Evolutionary conservation across 768 basidiomycete species (phyloP), one percentile per base, ranked within the genome.

Genomic region (Candolleomyces eurysporus): DNA sequence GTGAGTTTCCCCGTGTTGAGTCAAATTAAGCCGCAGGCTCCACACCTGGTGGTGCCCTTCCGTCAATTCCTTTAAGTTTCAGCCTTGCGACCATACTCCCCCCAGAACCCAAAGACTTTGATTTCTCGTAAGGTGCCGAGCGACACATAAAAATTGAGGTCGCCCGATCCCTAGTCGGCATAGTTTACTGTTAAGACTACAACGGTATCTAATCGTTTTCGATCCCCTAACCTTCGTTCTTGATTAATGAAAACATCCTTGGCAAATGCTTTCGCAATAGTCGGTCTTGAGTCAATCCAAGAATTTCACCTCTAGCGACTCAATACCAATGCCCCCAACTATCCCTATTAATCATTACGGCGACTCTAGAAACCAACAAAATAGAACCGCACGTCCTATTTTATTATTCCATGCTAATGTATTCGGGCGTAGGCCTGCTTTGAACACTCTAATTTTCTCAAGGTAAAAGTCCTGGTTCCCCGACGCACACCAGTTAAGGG

Each of bases 21-120:
- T 87, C 86, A 87, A 88, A 88, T 88, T 87, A 88, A 88, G 86
- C 86, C 82, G 83, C 86, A 88, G 86, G 86, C 86, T 88, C 86
- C 87, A 75, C 73, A 74, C 76, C 86, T 87, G 84, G 86, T 88
- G 86, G 86, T 88, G 26, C 26, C 26, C 86, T 88, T 87, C 86
- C 82, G 79, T 87, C 84, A 88, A 88, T 88, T 88, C 85, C 85
- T 87, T 86, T 86, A 87, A 88, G 85, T 88, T 87, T 87, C 86
- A 86, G 76, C 76, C 73, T 77, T 78, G 74, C 75, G 70, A 78
- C 76, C 76, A 78, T 77, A 78, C 77, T 78, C 75, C 76, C 74
- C 76, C 76, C 75, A 76, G 77, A 90, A 88, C 88, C 88, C 58
- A 88, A 89, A 89, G 85, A 88, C 88, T 89, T 88, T 88, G 86